Percentiles rank a stretch among this genome's conserved stretches.
These are phyloP conservation scores for Emergomyces orientalis DNA, from an alignment of 2,329 filamentous ascomycete genomes.

Conservation along the genomic window DNA sequence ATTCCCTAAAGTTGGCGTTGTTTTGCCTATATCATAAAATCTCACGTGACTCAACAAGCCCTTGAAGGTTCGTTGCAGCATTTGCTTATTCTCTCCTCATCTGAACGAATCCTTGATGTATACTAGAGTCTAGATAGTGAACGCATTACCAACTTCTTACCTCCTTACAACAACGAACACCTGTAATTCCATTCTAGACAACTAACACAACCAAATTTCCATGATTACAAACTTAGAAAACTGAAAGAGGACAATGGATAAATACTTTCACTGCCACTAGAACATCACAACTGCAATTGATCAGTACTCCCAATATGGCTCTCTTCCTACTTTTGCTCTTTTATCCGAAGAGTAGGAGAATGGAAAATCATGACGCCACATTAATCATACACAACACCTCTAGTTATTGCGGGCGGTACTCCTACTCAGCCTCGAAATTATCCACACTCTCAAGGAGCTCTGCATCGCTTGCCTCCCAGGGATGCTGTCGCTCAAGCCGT, in stretches of 20 bases:
- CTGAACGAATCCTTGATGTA: not conserved
- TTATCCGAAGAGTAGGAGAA: not conserved
- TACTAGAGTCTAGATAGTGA: not conserved
- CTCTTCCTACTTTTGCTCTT: not conserved
- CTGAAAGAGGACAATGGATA: not conserved
- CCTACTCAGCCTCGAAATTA: slow-evolving; percentile 5
- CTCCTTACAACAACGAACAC: not conserved
- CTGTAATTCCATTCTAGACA: not conserved
- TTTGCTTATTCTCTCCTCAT: not conserved
- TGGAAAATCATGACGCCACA: not conserved
- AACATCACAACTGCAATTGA: not conserved
- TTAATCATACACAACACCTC: not conserved
- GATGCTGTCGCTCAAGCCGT: slow-evolving; percentile 28
- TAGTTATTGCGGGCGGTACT: not conserved
- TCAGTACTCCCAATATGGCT: too few species aligned
- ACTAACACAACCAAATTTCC: not conserved
- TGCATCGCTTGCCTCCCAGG: slow-evolving; percentile 35
- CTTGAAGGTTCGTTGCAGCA: not conserved
- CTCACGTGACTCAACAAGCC: not conserved
- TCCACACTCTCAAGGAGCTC: slow-evolving; percentile 9
- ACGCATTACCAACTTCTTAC: not conserved
- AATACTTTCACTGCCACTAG: not conserved
- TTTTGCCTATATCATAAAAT: not conserved
- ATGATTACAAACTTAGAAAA: not conserved
- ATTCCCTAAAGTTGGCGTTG: not conserved